Conservation (phyloP, 495 filamentous ascomycete species). For the Penicillium pulvis region DNA sequence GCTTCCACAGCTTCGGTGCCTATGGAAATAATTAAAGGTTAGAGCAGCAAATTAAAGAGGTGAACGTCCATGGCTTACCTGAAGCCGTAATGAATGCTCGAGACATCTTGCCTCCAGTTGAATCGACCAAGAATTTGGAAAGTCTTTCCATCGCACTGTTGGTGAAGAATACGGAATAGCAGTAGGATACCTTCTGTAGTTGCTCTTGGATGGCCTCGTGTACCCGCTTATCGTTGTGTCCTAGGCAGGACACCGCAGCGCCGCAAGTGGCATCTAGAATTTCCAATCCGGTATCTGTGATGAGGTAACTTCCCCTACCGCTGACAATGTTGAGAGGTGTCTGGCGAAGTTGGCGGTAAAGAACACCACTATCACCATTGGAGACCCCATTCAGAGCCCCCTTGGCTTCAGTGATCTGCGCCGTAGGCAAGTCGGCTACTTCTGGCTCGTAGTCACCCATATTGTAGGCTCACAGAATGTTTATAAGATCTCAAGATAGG, state of each 20-base stretch:
- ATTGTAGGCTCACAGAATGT: neutral
- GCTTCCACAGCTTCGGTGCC: constrained; percentile 62
- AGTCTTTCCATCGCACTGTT: constrained; percentile 26
- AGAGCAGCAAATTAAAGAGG: neutral
- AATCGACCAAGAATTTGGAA: constrained; percentile 19
- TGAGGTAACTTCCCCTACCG: constrained; percentile 25
- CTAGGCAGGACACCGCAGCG: constrained; percentile 35
- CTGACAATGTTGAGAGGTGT: constrained; percentile 23
- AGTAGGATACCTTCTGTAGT: constrained; percentile 22
- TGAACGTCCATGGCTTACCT: neutral
- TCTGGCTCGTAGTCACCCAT: constrained; percentile 32
- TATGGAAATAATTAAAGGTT: constrained; percentile 27
- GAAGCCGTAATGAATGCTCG: constrained; percentile 30
- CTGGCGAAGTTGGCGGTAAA: constrained; percentile 29
- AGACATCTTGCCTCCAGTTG: constrained; percentile 31
- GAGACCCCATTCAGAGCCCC: neutral
- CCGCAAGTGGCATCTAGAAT: constrained; percentile 53
- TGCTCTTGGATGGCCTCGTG: constrained; percentile 18
- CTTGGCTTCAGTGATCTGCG: constrained; percentile 2
- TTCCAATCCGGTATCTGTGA: constrained; percentile 48
- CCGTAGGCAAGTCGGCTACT: neutral
- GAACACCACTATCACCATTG: constrained; percentile 23
- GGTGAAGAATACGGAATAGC: constrained; percentile 17
- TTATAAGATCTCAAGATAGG: neutral
- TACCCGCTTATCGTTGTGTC: constrained; percentile 26